Base-by-base conservation (phyloP, 2,329 filamentous ascomycete genomes). In the Stachybotrys chartarum region DNA sequence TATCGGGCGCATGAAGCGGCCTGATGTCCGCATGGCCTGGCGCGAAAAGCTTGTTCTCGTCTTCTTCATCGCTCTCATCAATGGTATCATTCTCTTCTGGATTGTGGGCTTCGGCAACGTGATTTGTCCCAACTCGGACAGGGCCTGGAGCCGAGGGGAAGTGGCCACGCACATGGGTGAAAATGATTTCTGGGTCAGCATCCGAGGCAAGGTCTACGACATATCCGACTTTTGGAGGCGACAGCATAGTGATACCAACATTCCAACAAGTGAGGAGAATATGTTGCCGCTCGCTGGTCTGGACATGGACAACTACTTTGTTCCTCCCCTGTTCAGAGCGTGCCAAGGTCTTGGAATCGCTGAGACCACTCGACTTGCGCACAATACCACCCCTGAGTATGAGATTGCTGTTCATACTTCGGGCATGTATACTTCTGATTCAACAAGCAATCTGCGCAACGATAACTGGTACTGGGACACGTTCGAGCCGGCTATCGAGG, bases 21-120 rank as follows among this genome's bases (percentile, higher is more conserved):
- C 92, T 1, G 94, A 99, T 73, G 91, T 99, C 8, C 89, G 94
- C 30, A 89, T 97, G 84, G 94, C 94, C 0, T 99, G 94, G 94
- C 84, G 94, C 71, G 94, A 99, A 67, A 99, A 99, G 73, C 53
- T 99, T 11, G 87, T 94, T 0, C 77, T 99, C 11, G 85, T 92
- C 50, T 77, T 89, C 56, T 64, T 96, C 53, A 97, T 99, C 62
- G 68, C 89, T 32, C 64, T 99, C 12, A 73, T 96, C 61, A 99
- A 99, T 72, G 91, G 69, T 45, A 67, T 83, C 31, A 83, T 99
- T 58, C 79, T 97, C 56, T 99, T 99, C 75, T 96, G 91, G 82
- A 97, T 99, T 63, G 82, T 97, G 59, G 83, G 75, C 45, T 94
- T 99, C 63, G 92, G 93, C 39, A 84, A 81, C 55, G 71, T 99